Base-by-base conservation (phyloP, 1,139 yeast species). In the Candida pseudoviswanathii region DNA sequence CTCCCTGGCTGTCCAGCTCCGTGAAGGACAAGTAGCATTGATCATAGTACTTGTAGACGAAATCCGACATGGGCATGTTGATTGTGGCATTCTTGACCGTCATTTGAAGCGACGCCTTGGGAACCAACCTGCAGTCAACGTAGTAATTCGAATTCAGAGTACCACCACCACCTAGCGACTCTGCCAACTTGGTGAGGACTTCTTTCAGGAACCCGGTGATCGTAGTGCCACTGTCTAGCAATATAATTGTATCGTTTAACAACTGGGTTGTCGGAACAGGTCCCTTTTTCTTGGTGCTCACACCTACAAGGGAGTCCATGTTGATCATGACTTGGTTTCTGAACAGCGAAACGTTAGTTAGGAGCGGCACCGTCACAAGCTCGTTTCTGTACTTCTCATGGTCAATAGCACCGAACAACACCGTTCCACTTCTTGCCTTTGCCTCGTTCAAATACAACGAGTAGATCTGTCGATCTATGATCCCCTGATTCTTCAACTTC, bases 391-490 rank as follows among this genome's bases (percentile, higher is more conserved):
- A 65, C 54, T 66, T 67, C 16, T 60, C 64, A 24, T 54, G 53
- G 49, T 68, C 73, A 43, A 60, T 53, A 10, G 68, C 73, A 4
- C 71, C 71, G 50, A 68, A 68, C 26, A 68, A 51, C 24, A 67
- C 44, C 2, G 61, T 45, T 2, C 71, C 71, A 21, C 55, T 24
- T 16, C 55, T 29, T 11, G 71, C 61, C 9, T 57, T 57, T 5
- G 42, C 38, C 3, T 57, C 47, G 41, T 58, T 55, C 52, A 72
- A 66, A 56, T 63, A 73, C 48, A 73, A 59, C 3, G 75, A 70
- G 58, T 70, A 73, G 30, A 71, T 67, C 39, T 54, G 55, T 51
- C 77, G 76, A 29, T 73, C 53, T 52, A 82, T 85, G 5, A 73
- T 54, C 0, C 89, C 91, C 49, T 63, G 59, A 32, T 51, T 52